Evolutionary conservation across 2,329 filamentous ascomycete genomes (phyloP).

Genomic region (Blastomyces parvus): DNA sequence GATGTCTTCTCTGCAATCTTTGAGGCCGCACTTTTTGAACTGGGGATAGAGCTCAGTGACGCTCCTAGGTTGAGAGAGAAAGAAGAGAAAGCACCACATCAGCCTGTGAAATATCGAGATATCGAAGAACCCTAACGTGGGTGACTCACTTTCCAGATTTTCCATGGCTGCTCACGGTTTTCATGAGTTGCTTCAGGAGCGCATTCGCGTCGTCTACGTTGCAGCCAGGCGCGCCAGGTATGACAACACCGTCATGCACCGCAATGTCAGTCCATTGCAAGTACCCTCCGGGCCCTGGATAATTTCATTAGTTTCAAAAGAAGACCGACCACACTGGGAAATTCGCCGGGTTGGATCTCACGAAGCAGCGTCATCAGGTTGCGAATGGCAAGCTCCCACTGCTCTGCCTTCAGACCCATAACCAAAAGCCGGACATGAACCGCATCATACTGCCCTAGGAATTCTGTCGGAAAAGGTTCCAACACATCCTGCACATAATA

Average conservation of each 20-base stretch:
- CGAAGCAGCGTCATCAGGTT: background rate
- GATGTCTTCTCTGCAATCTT: conserved; percentile 5
- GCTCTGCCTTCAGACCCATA: background rate
- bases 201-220: background rate
- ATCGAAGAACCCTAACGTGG: too few species aligned
- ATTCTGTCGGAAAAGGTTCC: background rate
- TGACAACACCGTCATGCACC: background rate
- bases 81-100: background rate
- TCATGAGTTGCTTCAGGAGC: background rate
- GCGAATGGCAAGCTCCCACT: conserved; percentile 1
- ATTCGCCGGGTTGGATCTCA: background rate
- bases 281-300: background rate
- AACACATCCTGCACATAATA: conserved; percentile 2
- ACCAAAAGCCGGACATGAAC: conserved; percentile 2
- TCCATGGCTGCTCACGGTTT: background rate
- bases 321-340: background rate
- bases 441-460: conserved; percentile 1
- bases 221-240: background rate
- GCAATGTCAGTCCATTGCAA: conserved; percentile 6
- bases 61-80: background rate
- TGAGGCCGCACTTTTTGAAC: conserved; percentile 4
- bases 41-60: background rate
- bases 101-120: background rate
- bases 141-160: conserved; percentile 4
- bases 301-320: background rate